phyloP scores from a whole-genome alignment of 371 early-diverging fungal genomes.

The Mortierella sp. region DNA sequence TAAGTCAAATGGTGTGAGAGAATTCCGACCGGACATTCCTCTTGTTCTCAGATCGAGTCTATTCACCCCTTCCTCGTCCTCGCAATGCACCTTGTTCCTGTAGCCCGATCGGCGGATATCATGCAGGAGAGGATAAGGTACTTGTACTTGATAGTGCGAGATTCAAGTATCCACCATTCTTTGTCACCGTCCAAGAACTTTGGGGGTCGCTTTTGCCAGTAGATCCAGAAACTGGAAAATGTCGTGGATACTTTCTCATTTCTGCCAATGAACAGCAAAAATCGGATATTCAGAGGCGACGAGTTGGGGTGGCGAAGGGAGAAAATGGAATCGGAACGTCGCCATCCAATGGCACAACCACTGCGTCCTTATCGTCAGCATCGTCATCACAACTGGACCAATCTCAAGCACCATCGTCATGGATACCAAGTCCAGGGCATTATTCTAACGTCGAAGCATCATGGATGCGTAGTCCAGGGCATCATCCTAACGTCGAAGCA shows the following conservation, averaged over 20 bases:
- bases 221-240: constrained; percentile 81
- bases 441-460: too few species aligned
- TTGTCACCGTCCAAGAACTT: constrained; percentile 71
- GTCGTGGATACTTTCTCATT: constrained; percentile 89
- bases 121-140: constrained; percentile 71
- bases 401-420: too few species aligned
- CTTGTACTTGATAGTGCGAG: constrained; percentile 86
- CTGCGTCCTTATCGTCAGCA: constrained; percentile 4
- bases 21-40: background rate
- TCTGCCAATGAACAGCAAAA: constrained; percentile 32
- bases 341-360: background rate
- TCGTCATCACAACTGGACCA: too few species aligned
- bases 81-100: background rate
- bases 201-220: constrained; percentile 84
- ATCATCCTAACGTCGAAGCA: too few species aligned
- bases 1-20: background rate
- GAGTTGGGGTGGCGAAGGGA: background rate
- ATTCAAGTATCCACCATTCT: constrained; percentile 90
- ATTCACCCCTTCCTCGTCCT: too few species aligned
- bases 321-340: constrained; percentile 5
- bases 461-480: too few species aligned
- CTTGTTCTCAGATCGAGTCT: too few species aligned
- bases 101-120: constrained; percentile 78
- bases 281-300: constrained; percentile 18
- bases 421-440: too few species aligned